These are phyloP conservation scores for Rhypophila decipiens DNA, from an alignment of 495 filamentous ascomycete genomes.

Conservation along the genomic window DNA sequence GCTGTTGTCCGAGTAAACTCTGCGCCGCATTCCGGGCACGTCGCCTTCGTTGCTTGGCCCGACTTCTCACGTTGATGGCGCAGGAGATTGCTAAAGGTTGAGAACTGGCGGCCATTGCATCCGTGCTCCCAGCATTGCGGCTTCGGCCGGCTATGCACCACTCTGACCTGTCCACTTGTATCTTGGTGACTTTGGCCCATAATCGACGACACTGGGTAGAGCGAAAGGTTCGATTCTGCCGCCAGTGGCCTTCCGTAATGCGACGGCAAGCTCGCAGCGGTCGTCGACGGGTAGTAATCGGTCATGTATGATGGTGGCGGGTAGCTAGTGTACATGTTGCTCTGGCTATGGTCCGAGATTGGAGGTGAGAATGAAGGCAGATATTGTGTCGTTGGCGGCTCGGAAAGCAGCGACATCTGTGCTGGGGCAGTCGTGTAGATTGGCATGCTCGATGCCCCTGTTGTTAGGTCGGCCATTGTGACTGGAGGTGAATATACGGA, in stretches of 20 bases:
- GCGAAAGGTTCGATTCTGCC: slow-evolving; percentile 31
- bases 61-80: slow-evolving; percentile 93
- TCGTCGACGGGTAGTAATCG: slow-evolving; percentile 35
- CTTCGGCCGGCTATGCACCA: slow-evolving; percentile 71
- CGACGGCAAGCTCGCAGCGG: slow-evolving; percentile 32
- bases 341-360: slow-evolving; percentile 32
- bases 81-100: slow-evolving; percentile 89
- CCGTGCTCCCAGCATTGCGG: slow-evolving; percentile 96
- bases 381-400: slow-evolving; percentile 36
- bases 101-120: slow-evolving; percentile 90
- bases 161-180: slow-evolving; percentile 50
- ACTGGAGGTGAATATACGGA: slow-evolving; percentile 35
- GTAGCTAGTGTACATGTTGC: slow-evolving; percentile 30
- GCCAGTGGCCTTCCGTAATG: slow-evolving; percentile 38
- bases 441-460: slow-evolving; percentile 30
- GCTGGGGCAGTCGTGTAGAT: slow-evolving; percentile 42
- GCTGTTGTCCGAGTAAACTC: slow-evolving; percentile 91
- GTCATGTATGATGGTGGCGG: slow-evolving; percentile 23
- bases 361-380: slow-evolving; percentile 39
- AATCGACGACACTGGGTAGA: slow-evolving; percentile 36
- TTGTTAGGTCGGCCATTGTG: slow-evolving; percentile 34
- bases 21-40: slow-evolving; percentile 80
- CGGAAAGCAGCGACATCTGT: slow-evolving; percentile 39
- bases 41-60: slow-evolving; percentile 77
- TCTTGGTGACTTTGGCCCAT: slow-evolving; percentile 24